Evolutionary conservation across 371 early-diverging fungal genomes (phyloP), one percentile per base, ranked within the genome.

Genomic region (Rhizoclosmatium hyalinum): DNA sequence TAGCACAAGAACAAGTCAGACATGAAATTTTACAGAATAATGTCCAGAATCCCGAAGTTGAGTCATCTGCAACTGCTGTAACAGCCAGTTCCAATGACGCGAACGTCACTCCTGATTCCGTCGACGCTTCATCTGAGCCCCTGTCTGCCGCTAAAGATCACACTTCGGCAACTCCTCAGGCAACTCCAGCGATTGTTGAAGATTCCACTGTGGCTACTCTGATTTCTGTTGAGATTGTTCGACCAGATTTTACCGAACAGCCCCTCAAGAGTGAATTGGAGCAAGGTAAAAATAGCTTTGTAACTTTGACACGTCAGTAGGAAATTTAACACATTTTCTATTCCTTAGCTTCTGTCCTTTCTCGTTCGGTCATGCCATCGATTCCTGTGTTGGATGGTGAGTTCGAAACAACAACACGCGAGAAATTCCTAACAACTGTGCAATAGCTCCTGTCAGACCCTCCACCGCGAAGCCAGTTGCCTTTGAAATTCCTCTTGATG

Each of bases 401-500:
- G 32, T 32, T 32, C 32, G 32, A 32, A 32, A 32, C 32, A 32
- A 32, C 32, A 32, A 32, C 32, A 1, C 32, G 32, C 32, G 32
- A 32, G 32, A 17, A 24, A 17, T 41, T 8, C 44, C 45, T 64
- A 32, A 32, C 32, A 32, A 32, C 32, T 32, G 32, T 32, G 12
- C 60, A 32, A 14, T 8, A 6, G 4, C 45, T 4, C 4, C 42
- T 42, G 12, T 57, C 4, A 58, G 42, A n/a, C 32, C 69, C 57
- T 39, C 58, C 17, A 21, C 39, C n/a, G 54, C 67, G 8, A 73
- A 79, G 70, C 76, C 84, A 8, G 77, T 84, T 24, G 79, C 84
- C 41, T 84, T 84, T 64, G 85, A 84, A 64, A 84, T 84, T 72
- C 85, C 85, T 39, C 74, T 84, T 21, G 85, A 79, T 68, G 82